Evolutionary conservation across 192 early-diverging fungal genomes (phyloP).

Genomic region (Entomortierella chlamydospora): DNA sequence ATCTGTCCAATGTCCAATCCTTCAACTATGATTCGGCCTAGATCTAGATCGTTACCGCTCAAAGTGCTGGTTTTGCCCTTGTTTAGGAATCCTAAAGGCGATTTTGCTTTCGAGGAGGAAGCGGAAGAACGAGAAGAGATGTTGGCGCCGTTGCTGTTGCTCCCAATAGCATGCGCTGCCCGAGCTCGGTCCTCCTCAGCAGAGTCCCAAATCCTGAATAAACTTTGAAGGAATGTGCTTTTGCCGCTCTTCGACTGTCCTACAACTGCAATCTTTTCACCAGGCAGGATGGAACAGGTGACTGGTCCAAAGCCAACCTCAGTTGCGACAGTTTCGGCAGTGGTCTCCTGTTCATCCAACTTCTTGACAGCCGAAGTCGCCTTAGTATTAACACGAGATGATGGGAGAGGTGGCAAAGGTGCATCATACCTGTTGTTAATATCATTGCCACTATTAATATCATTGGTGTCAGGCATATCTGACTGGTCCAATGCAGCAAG

Average conservation of each 20-base stretch:
- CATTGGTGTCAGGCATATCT: not conserved
- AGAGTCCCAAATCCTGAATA: conserved; percentile 49
- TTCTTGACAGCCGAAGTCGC: not conserved
- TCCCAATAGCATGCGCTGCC: conserved; percentile 10
- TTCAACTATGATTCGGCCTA: conserved; percentile 73
- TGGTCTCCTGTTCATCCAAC: not conserved
- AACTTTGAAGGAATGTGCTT: conserved; percentile 43
- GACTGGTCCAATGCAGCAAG: conserved; percentile 15
- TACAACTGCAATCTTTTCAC: conserved; percentile 46
- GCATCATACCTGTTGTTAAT: conserved; percentile 20
- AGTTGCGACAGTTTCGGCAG: not conserved
- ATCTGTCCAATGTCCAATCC: conserved; percentile 69
- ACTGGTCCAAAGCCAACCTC: conserved; percentile 31
- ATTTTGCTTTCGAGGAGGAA: not conserved
- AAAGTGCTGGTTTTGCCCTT: conserved; percentile 2
- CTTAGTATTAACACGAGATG: not conserved
- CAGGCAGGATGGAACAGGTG: conserved; percentile 27
- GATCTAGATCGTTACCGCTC: not conserved
- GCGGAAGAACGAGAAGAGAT: not conserved
- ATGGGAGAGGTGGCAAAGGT: conserved; percentile 35
- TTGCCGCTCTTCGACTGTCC: conserved; percentile 49
- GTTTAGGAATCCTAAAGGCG: conserved; percentile 5
- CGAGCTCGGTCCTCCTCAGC: conserved; percentile 34
- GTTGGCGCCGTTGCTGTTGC: not conserved
- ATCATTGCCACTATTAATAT: not conserved